Percentiles rank a stretch among this genome's conserved stretches.
Conservation (phyloP, 805 yeast genomes). For the Kregervanrija fluxuum region DNA sequence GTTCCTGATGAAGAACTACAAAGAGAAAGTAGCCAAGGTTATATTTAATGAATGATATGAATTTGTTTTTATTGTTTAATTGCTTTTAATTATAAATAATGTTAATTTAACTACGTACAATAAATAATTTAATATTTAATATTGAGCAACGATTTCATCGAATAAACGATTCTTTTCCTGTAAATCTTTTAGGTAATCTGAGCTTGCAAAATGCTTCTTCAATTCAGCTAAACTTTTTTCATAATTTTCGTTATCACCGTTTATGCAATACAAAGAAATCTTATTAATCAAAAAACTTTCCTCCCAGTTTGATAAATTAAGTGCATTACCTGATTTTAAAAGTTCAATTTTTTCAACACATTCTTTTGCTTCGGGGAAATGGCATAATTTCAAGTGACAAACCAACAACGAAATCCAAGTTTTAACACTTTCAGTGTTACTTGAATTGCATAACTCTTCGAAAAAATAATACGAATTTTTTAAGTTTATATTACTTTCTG, state of each 20-base stretch:
- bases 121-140: background rate
- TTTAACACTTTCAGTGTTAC: constrained; percentile 34
- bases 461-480: constrained; percentile 53
- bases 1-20: constrained; percentile 26
- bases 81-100: too few species aligned
- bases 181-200: constrained; percentile 47
- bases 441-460: constrained; percentile 72
- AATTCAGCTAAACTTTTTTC: constrained; percentile 28
- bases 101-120: too few species aligned
- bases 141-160: constrained; percentile 50
- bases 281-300: constrained; percentile 55
- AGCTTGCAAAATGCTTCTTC: constrained; percentile 40
- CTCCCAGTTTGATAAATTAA: constrained; percentile 16
- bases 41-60: background rate
- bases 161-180: constrained; percentile 57
- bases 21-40: constrained; percentile 15
- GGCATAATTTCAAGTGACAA: constrained; percentile 70
- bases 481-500: constrained; percentile 29
- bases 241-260: constrained; percentile 29
- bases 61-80: too few species aligned
- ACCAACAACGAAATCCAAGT: constrained; percentile 59
- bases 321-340: constrained; percentile 4
- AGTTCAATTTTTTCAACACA: constrained; percentile 38
- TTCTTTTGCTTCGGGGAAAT: constrained; percentile 77
- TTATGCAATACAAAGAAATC: constrained; percentile 53